These are phyloP conservation scores for Trichophyton simii DNA, from an alignment of 2,329 filamentous ascomycete genomes.

Conservation along the genomic window DNA sequence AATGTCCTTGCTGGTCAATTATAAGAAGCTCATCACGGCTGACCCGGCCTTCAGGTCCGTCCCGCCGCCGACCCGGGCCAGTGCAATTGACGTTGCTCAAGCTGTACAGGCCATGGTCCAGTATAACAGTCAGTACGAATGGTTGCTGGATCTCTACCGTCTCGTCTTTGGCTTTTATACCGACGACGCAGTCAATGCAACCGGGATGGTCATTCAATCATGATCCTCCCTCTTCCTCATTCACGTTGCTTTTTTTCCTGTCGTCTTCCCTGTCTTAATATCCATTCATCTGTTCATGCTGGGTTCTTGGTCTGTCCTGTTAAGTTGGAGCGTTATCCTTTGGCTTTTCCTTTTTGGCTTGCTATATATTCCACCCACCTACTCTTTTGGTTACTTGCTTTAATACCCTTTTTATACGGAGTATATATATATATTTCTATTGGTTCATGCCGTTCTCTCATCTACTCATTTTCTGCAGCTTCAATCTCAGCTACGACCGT, in stretches of 20 bases:
- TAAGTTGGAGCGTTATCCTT: not conserved
- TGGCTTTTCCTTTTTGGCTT: not conserved
- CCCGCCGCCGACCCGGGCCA: constrained; percentile 23
- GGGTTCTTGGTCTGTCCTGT: not conserved
- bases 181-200: constrained; percentile 60
- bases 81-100: constrained; percentile 63
- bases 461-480: not conserved
- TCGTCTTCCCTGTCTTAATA: not conserved
- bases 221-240: constrained; percentile 10
- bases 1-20: constrained; percentile 58
- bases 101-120: constrained; percentile 62
- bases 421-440: not conserved
- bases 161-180: constrained; percentile 74
- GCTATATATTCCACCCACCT: not conserved
- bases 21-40: constrained; percentile 64
- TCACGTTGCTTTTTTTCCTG: not conserved
- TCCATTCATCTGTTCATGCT: not conserved
- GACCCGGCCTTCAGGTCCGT: constrained; percentile 53
- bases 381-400: not conserved
- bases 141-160: constrained; percentile 68
- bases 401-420: not conserved
- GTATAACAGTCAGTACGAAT: constrained; percentile 58
- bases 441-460: not conserved
- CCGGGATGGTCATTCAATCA: constrained; percentile 40
- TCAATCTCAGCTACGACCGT: not conserved